A percentile compares a stretch with the other conserved stretches of the same genome.
Evolutionary conservation across 2,329 filamentous ascomycete species (phyloP).

Genomic region (Aspergillus tamarii): DNA sequence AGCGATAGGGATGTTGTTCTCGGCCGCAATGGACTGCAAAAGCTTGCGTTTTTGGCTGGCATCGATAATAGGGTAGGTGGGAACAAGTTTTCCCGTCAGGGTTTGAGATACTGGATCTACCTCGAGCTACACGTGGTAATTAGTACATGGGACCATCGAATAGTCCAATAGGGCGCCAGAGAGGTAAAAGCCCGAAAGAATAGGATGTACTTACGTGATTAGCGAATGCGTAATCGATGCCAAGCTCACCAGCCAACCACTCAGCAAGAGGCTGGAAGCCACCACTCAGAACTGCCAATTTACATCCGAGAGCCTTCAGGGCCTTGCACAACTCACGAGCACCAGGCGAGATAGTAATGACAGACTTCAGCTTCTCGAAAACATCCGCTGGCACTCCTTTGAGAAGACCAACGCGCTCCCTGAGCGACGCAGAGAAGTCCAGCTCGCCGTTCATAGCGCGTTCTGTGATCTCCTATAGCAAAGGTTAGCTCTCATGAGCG

Average conservation of each 20-base stretch:
- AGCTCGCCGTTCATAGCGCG: slow-evolving; percentile 96
- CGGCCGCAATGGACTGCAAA: slow-evolving; percentile 57
- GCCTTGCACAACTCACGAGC: slow-evolving; percentile 73
- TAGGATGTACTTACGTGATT: slow-evolving; percentile 66
- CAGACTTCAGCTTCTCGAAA: slow-evolving; percentile 74
- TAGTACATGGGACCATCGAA: slow-evolving; percentile 4
- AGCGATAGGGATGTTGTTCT: slow-evolving; percentile 57
- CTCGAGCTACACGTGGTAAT: slow-evolving; percentile 45
- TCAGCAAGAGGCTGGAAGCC: slow-evolving; percentile 87
- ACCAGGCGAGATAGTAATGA: slow-evolving; percentile 80
- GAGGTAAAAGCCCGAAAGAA: background rate
- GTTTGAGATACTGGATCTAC: slow-evolving; percentile 50
- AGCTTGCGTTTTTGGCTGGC: slow-evolving; percentile 61
- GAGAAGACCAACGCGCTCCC: slow-evolving; percentile 77
- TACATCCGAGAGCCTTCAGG: slow-evolving; percentile 77
- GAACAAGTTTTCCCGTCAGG: slow-evolving; percentile 61
- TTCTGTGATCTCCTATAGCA: slow-evolving; percentile 72
- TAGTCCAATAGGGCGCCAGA: background rate
- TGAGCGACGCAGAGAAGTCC: slow-evolving; percentile 84
- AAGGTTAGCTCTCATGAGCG: slow-evolving; percentile 12
- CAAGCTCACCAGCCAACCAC: slow-evolving; percentile 80
- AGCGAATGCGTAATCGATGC: slow-evolving; percentile 84
- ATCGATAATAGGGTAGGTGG: slow-evolving; percentile 60
- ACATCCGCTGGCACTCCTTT: slow-evolving; percentile 78
- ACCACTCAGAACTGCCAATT: slow-evolving; percentile 87